These are phyloP conservation scores for Geum urbanum DNA, from an alignment of 306 rosid species.

Conservation along the genomic window DNA sequence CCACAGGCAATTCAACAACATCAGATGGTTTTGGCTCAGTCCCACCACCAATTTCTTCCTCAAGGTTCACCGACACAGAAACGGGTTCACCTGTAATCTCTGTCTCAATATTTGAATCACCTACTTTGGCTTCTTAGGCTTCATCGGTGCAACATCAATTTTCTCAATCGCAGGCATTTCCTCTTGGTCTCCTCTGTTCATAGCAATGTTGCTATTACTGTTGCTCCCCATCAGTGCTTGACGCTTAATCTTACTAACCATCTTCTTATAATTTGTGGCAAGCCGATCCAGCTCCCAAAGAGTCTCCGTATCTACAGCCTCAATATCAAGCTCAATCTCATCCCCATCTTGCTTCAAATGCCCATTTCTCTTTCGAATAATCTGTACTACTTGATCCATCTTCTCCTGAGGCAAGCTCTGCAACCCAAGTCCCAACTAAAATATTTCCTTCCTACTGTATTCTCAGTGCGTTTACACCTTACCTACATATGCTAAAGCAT, in stretches of 20 bases:
- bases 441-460: constrained; percentile 69
- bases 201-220: constrained; percentile 26
- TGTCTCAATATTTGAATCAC: constrained; percentile 28
- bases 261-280: constrained; percentile 83
- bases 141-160: constrained; percentile 33
- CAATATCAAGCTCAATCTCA: constrained; percentile 96
- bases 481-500: background rate
- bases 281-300: constrained; percentile 99
- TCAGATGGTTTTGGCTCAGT: constrained; percentile 34
- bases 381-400: constrained; percentile 95
- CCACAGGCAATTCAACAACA: constrained; percentile 44
- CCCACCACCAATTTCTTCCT: constrained; percentile 40
- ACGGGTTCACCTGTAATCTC: constrained; percentile 40
- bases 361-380: constrained; percentile 82
- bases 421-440: constrained; percentile 74
- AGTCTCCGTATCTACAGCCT: constrained; percentile 86
- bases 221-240: constrained; percentile 63
- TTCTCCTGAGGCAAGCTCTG: constrained; percentile 89
- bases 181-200: constrained; percentile 51
- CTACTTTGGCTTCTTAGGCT: constrained; percentile 44
- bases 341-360: constrained; percentile 94
- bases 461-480: background rate
- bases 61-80: constrained; percentile 45
- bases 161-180: constrained; percentile 52
- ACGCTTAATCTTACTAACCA: constrained; percentile 87